Evolutionary conservation across 768 basidiomycete species (phyloP), one percentile per base, ranked within the genome.

Genomic region (Lactifluus pinguis): DNA sequence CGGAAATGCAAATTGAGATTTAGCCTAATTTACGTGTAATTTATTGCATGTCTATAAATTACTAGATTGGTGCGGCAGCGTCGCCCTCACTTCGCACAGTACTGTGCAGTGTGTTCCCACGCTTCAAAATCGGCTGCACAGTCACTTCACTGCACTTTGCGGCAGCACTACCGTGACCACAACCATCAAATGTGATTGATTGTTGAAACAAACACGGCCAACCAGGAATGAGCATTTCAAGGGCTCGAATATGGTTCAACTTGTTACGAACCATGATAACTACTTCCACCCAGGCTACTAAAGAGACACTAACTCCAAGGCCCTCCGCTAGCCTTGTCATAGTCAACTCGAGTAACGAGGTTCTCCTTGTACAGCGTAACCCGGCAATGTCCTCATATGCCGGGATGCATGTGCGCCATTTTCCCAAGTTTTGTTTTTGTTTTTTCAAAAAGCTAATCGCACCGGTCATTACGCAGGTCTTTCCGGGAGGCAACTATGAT

Each of bases 401-500:
- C 17, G 85, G 85, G 14, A 80, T 82, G 66, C 82, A 86, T 71
- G 87, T 87, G 71, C 52, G 83, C 72, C 29, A 11, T 32, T 21
- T 55, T 9, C n/a, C 30, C 21, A 15, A 10, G 38, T 36, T 4
- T 36, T 10, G 6, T 10, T 36, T n/a, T n/a, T n/a, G n/a, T n/a
- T n/a, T n/a, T n/a, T 29, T 14, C 3, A 7, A 6, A 8, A 9
- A 13, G 11, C 21, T n/a, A 2, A 19, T 17, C 14, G 6, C 44
- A 25, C 1, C 25, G 25, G 25, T 25, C 25, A 25, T 25, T 1
- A 29, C 19, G 11, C 62, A 89, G 87, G 87, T 88, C 32, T 90
- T 89, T 66, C 87, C 87, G 7, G 87, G 87, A 14, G 87, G 87
- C 17, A 87, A 87, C 69, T 77, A 75, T 45, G 87, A 88, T 73